Base-by-base conservation (phyloP, 2,329 filamentous ascomycete species). In the Amauroascus verrucosus region DNA sequence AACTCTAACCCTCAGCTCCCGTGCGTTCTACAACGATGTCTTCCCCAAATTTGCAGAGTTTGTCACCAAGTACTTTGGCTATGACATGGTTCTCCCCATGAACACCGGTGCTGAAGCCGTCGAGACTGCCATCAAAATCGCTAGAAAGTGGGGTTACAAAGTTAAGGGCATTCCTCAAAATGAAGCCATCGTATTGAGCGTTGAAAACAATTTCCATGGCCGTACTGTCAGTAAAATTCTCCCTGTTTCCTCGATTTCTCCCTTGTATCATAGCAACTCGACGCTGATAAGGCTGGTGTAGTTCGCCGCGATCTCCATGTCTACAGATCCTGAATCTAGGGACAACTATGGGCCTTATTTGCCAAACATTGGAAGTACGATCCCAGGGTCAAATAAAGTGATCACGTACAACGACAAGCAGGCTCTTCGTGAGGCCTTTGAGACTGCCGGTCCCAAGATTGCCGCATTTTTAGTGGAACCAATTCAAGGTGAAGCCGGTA, bases 1-100 rank as follows among this genome's bases (percentile, higher is more conserved):
- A 60, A 85, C 89, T 37, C 75, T 97, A 65, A 96, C 91, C 0
- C 81, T 97, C 61, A 95, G 88, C 72, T 95, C 89, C 57, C 83
- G 91, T 57, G 93, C 93, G 49, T 98, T 97, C 75, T 85, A 97
- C 79, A 98, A 97, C 69, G 91, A 97, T 75, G 93, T 97, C 58
- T 97, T 97, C 74, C 91, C 91, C 55, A 83, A 85, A 59, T 97
- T 95, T 77, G 91, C 91, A 6, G 85, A 95, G 72, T 95, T 93
- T 73, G 84, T 95, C 59, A 90, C 87, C 62, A 73, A 81, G 60
- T 84, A 87, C 67, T 95, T 96, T 69, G 89, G 88, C 57, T 97
- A 94, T 68, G 91, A 97, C 71, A 96, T 96, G 91, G 88, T 95
- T 32, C 73, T 97, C 69, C 91, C 91, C 60, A 96, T 97, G 90